Conservation (phyloP, 2,329 filamentous ascomycete genomes). For the Huntiella decipiens region DNA sequence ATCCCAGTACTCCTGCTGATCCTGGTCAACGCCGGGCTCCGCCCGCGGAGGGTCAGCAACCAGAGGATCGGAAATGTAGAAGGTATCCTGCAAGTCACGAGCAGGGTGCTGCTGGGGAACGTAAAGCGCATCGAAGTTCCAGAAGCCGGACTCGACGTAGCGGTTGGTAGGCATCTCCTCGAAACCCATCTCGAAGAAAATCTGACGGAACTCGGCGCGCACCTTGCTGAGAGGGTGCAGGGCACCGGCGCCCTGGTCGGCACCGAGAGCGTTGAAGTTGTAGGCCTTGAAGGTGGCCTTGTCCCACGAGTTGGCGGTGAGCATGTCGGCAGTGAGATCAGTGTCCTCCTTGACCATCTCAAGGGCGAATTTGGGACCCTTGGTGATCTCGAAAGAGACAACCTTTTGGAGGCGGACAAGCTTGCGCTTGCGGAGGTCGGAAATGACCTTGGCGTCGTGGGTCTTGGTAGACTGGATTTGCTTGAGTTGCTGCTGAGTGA, state of each 20-base stretch:
- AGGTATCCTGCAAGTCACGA: slow-evolving; percentile 92
- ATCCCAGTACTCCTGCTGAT: slow-evolving; percentile 61
- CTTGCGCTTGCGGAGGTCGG: slow-evolving; percentile 83
- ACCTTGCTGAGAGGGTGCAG: slow-evolving; percentile 75
- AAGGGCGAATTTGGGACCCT: slow-evolving; percentile 73
- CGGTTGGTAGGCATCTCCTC: slow-evolving; percentile 92
- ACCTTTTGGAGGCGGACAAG: slow-evolving; percentile 68
- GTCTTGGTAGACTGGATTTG: slow-evolving; percentile 51
- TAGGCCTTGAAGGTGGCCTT: slow-evolving; percentile 67
- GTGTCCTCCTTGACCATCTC: slow-evolving; percentile 88
- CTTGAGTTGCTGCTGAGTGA: slow-evolving; percentile 56
- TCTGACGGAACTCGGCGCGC: slow-evolving; percentile 83
- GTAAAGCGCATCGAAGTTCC: slow-evolving; percentile 96
- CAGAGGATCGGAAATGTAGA: slow-evolving; percentile 86
- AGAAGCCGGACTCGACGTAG: slow-evolving; percentile 93
- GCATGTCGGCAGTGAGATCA: slow-evolving; percentile 85
- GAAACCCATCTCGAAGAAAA: slow-evolving; percentile 99
- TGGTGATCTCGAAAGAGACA: slow-evolving; percentile 64
- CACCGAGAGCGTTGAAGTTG: slow-evolving; percentile 53
- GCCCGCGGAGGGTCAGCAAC: slow-evolving; percentile 49
- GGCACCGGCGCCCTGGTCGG: slow-evolving; percentile 41
- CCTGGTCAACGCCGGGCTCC: slow-evolving; percentile 30
- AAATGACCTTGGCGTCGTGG: slow-evolving; percentile 56
- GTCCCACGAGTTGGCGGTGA: slow-evolving; percentile 78
- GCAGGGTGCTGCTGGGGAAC: slow-evolving; percentile 96